phyloP scores from a whole-genome alignment of 768 basidiomycete species.

The Psilocybe cyanescens region DNA sequence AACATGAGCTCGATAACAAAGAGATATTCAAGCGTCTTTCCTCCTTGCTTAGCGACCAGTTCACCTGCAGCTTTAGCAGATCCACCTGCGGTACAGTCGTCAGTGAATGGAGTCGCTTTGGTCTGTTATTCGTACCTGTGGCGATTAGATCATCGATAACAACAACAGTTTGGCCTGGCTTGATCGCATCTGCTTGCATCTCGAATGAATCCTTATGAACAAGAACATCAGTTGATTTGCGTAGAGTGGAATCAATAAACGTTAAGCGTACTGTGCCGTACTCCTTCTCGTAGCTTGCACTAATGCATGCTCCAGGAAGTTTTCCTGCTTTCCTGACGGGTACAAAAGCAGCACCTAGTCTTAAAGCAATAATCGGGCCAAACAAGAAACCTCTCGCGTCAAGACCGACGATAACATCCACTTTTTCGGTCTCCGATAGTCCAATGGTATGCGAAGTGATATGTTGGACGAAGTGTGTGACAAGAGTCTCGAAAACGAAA shows the following conservation, averaged over 20 bases:
- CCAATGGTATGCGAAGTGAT: slow-evolving; percentile 79
- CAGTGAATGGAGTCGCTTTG: slow-evolving; percentile 2
- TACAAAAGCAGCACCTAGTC: slow-evolving; percentile 93
- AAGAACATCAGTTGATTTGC: not conserved
- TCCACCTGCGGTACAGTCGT: slow-evolving; percentile 59
- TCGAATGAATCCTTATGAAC: slow-evolving; percentile 83
- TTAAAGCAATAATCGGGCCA: slow-evolving; percentile 88
- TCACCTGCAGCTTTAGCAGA: slow-evolving; percentile 93
- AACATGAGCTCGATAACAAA: slow-evolving; percentile 88
- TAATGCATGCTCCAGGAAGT: slow-evolving; percentile 84
- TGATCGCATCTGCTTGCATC: slow-evolving; percentile 88
- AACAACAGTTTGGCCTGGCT: slow-evolving; percentile 81
- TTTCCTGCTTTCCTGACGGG: slow-evolving; percentile 95
- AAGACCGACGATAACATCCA: slow-evolving; percentile 93
- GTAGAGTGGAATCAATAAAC: not conserved
- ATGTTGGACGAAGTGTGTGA: slow-evolving; percentile 87
- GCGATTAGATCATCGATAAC: slow-evolving; percentile 96
- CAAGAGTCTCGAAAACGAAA: slow-evolving; percentile 84
- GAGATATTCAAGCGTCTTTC: slow-evolving; percentile 87
- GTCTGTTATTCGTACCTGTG: slow-evolving; percentile 64
- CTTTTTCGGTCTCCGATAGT: slow-evolving; percentile 59
- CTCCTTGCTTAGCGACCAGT: slow-evolving; percentile 82
- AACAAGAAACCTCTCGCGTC: slow-evolving; percentile 97
- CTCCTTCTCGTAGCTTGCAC: slow-evolving; percentile 86
- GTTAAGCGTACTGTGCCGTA: slow-evolving; percentile 74